phyloP scores from a whole-genome alignment of 495 filamentous ascomycete species.

The Aspergillus asperescens region DNA sequence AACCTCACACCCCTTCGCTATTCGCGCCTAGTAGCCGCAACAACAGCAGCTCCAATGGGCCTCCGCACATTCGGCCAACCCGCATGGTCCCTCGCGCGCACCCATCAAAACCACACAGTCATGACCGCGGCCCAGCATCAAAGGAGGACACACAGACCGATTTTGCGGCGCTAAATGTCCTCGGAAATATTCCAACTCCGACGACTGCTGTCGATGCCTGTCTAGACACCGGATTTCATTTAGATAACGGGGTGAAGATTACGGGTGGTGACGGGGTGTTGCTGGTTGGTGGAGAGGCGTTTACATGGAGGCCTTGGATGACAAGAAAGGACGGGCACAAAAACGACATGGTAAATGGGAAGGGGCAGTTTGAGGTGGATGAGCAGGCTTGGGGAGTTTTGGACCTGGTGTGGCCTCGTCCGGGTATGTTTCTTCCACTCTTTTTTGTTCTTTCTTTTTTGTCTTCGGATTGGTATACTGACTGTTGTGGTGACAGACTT shows the following conservation, averaged over 20 bases:
- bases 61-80: conserved; percentile 18
- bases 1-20: conserved; percentile 5
- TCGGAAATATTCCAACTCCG: conserved; percentile 69
- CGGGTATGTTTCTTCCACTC: conserved; percentile 54
- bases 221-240: conserved; percentile 21
- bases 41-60: conserved; percentile 30
- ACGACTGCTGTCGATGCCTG: conserved; percentile 72
- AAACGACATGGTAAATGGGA: conserved; percentile 57
- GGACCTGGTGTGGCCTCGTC: conserved; percentile 79
- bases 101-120: conserved; percentile 35
- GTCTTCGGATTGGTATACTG: conserved; percentile 16
- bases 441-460: conserved; percentile 3
- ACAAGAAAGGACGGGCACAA: conserved; percentile 32
- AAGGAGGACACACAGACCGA: conserved; percentile 66
- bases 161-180: conserved; percentile 69
- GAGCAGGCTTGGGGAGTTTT: conserved; percentile 70
- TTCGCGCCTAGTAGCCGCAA: conserved; percentile 21
- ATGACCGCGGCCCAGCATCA: conserved; percentile 55
- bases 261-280: conserved; percentile 61
- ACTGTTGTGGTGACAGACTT: conserved; percentile 56
- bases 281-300: conserved; percentile 79
- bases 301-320: conserved; percentile 79
- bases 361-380: conserved; percentile 75
- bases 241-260: conserved; percentile 62
- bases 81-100: conserved; percentile 41